Conservation (phyloP, 257 asterid genomes). For the Lantana camara region DNA sequence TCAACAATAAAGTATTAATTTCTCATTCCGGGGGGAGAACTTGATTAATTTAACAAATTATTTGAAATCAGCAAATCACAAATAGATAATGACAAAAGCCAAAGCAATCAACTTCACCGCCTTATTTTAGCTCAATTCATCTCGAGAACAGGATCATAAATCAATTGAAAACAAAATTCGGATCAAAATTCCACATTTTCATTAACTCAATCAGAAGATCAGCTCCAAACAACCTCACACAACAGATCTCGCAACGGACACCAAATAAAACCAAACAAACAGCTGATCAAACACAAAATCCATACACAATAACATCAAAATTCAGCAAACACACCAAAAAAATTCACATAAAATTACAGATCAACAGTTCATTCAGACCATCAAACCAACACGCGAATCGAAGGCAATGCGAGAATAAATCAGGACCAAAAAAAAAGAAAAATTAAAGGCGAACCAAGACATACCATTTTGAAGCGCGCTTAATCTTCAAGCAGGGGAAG, state of each 20-base stretch:
- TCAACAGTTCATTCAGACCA: constrained; percentile 12
- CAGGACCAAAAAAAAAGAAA: constrained; percentile 2
- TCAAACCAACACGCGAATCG: constrained; percentile 8
- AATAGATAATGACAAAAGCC: not conserved
- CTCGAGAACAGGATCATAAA: not conserved
- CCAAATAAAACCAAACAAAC: not conserved
- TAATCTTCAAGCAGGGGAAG: constrained; percentile 27
- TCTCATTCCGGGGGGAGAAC: not conserved
- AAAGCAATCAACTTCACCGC: constrained; percentile 23
- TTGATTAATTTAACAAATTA: not conserved
- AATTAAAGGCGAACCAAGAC: not conserved
- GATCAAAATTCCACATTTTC: constrained; percentile 4
- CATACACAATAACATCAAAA: constrained; percentile 5
- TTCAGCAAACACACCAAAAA: too few relatives aligned
- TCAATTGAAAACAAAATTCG: not conserved
- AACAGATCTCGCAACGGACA: constrained; percentile 10
- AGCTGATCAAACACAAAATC: not conserved
- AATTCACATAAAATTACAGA: too few relatives aligned
- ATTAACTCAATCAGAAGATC: constrained; percentile 18
- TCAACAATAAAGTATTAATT: not conserved
- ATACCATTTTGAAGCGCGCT: constrained; percentile 40
- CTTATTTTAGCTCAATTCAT: constrained; percentile 8
- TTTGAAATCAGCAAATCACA: constrained; percentile 10
- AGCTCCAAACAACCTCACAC: constrained; percentile 20
- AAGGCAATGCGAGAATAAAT: constrained; percentile 25